These are phyloP conservation scores for Pochonia chlamydosporia DNA, from an alignment of 2,329 filamentous ascomycete genomes.

Conservation along the genomic window DNA sequence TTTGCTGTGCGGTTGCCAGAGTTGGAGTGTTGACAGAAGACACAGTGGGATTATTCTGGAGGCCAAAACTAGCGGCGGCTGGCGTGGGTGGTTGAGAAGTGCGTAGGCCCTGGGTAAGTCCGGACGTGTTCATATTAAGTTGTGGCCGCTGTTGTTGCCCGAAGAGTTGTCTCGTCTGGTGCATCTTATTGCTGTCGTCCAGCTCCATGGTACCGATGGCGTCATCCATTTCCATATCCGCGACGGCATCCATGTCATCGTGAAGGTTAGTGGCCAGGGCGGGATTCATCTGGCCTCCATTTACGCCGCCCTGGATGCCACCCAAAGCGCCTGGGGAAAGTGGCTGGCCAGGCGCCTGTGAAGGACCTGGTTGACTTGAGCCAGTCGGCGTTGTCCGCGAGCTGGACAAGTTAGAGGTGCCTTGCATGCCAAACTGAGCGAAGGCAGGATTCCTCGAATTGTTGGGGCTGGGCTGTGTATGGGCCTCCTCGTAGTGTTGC, in stretches of 20 bases:
- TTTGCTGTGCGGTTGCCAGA: conserved; percentile 72
- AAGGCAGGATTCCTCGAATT: conserved; percentile 34
- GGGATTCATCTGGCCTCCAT: conserved; percentile 33
- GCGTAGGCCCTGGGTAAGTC: conserved; percentile 69
- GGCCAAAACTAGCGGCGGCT: conserved; percentile 66
- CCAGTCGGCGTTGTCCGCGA: conserved; percentile 26
- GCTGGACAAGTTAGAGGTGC: conserved; percentile 25
- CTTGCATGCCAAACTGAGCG: conserved; percentile 31
- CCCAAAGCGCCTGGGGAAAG: conserved; percentile 27
- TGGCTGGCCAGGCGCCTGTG: conserved; percentile 28
- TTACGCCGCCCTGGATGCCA: conserved; percentile 21
- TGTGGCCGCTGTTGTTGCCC: conserved; percentile 61
- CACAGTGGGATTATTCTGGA: conserved; percentile 91
- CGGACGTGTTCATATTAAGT: conserved; percentile 75
- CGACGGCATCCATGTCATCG: conserved; percentile 76
- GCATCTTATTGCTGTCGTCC: conserved; percentile 58
- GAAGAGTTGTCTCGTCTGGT: conserved; percentile 65
- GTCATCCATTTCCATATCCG: conserved; percentile 97
- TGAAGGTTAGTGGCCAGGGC: conserved; percentile 33
- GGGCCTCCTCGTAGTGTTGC: conserved; percentile 93
- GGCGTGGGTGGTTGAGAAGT: conserved; percentile 85
- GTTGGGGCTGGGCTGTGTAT: conserved; percentile 62
- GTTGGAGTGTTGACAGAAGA: conserved; percentile 96
- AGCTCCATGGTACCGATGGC: conserved; percentile 61
- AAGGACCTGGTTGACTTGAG: conserved; percentile 16